Conservation (phyloP, 805 yeast genomes). For the Ogataea haglerorum region DNA sequence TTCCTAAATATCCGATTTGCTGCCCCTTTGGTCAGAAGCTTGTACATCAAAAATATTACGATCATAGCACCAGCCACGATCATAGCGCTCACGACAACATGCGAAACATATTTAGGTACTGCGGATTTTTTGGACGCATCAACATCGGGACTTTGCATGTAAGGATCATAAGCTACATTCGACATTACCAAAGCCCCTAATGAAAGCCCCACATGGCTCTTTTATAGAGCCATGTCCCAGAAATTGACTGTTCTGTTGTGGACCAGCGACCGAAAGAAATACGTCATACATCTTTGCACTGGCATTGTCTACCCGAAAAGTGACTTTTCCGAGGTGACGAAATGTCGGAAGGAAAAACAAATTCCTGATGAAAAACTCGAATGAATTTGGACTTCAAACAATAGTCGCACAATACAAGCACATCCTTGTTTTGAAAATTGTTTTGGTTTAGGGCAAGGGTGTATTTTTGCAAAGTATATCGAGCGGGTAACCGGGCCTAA, state of each 20-base stretch:
- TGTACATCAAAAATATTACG: constrained; percentile 8
- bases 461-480: not conserved
- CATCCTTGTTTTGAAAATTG: not conserved
- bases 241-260: constrained; percentile 4
- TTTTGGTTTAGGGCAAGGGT: not conserved
- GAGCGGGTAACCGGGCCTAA: constrained; percentile 8
- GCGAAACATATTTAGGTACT: constrained; percentile 4
- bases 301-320: not conserved
- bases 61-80: constrained; percentile 11
- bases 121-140: not conserved
- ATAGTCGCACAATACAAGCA: constrained; percentile 1
- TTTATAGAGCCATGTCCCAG: not conserved
- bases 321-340: not conserved
- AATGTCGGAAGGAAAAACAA: not conserved
- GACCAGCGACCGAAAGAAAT: not conserved
- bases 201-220: not conserved
- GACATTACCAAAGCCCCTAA: constrained; percentile 3
- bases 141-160: not conserved
- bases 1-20: not conserved
- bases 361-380: not conserved
- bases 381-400: not conserved
- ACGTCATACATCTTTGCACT: not conserved
- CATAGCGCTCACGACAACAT: constrained; percentile 4
- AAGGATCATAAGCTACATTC: constrained; percentile 5
- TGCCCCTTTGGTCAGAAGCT: constrained; percentile 5